Percentiles rank a stretch among this genome's conserved stretches.
Evolutionary conservation across 1,284 basidiomycete species (phyloP).

Genomic region (Ganoderma leucocontextum): DNA sequence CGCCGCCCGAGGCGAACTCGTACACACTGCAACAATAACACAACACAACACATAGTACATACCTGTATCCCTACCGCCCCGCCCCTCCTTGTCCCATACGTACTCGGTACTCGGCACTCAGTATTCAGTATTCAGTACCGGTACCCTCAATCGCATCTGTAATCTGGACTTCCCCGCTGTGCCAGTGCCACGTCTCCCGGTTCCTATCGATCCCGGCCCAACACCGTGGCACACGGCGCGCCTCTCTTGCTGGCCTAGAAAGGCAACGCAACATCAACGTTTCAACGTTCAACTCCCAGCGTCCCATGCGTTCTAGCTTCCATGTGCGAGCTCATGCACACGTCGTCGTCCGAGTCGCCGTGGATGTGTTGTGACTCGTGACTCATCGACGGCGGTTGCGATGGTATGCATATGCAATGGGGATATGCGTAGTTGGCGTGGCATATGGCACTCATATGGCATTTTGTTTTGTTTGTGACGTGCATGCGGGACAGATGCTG

Average conservation of each 20-base stretch:
- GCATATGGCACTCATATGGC: background rate
- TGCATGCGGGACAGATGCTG: no score
- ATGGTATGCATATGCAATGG: background rate
- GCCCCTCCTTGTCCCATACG: conserved; percentile 6
- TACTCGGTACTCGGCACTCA: background rate
- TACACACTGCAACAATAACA: conserved; percentile 8
- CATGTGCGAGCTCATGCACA: background rate
- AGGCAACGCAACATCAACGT: background rate
- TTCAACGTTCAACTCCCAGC: background rate
- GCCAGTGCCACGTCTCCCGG: no score
- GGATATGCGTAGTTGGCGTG: background rate
- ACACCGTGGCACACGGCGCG: background rate
- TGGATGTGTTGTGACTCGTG: background rate
- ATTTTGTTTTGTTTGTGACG: background rate
- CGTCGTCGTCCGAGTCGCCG: background rate
- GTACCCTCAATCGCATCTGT: conserved; percentile 1
- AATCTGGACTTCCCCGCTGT: background rate
- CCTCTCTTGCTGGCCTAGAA: background rate
- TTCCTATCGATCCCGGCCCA: background rate
- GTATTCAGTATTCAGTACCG: background rate
- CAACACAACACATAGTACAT: conserved; percentile 13
- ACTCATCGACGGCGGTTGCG: background rate
- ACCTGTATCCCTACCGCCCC: conserved; percentile 20
- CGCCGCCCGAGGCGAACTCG: background rate
- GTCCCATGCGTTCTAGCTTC: background rate